Percentiles rank a stretch among this genome's conserved stretches.
phyloP scores from a whole-genome alignment of 202 grass and related monocot genomes.

The Hordeum pubiflorum region DNA sequence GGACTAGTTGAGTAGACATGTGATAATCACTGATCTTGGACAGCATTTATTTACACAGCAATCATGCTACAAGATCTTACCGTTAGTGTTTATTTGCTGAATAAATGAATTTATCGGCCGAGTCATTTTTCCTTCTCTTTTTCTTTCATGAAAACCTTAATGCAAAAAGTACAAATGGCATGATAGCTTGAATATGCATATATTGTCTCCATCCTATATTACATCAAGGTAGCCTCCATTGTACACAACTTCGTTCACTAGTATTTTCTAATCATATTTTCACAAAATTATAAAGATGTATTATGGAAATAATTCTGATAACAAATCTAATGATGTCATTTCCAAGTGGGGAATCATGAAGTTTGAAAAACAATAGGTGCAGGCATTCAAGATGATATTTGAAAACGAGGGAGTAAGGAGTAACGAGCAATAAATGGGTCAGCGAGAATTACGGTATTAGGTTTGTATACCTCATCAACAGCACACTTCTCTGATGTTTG shows the following conservation, averaged over 20 bases:
- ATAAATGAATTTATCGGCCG: background rate
- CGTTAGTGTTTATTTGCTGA: background rate
- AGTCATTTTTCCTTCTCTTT: background rate
- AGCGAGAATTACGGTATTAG: background rate
- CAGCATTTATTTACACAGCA: background rate
- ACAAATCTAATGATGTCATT: background rate
- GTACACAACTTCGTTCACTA: background rate
- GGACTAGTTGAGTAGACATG: background rate
- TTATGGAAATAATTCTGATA: background rate
- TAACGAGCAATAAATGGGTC: conserved; percentile 16
- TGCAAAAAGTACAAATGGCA: background rate
- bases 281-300: background rate
- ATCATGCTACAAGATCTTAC: background rate
- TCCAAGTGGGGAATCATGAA: background rate
- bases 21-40: background rate
- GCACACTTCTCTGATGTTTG: background rate
- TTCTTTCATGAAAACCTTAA: background rate
- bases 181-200: background rate
- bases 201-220: background rate
- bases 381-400: background rate
- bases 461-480: conserved; percentile 31
- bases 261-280: background rate
- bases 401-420: background rate
- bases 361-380: no score
- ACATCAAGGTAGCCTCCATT: background rate